Evolutionary conservation across 2,329 filamentous ascomycete genomes (phyloP).

Genomic region (Colletotrichum sp.): DNA sequence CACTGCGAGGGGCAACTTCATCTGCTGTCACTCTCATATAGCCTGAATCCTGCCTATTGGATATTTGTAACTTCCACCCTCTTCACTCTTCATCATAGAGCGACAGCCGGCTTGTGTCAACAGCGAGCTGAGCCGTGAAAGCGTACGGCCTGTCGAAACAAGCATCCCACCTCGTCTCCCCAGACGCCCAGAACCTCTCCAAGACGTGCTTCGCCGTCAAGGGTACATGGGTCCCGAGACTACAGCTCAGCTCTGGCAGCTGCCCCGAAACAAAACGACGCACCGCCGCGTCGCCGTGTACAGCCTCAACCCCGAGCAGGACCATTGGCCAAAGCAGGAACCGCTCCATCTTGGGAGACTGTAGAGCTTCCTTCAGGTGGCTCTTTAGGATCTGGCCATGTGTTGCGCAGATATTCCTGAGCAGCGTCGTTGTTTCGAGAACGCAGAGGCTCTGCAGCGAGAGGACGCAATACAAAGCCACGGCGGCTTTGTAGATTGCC

Average conservation of each 20-base stretch:
- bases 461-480: slow-evolving; percentile 38
- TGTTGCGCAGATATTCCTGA: neutral
- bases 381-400: neutral
- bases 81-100: neutral
- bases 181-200: neutral
- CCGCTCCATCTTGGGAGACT: neutral
- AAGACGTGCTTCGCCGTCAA: neutral
- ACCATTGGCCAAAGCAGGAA: slow-evolving; percentile 3
- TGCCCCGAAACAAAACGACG: neutral
- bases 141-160: slow-evolving; percentile 6
- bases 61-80: neutral
- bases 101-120: slow-evolving; percentile 14
- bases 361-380: neutral
- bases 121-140: slow-evolving; percentile 23
- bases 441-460: slow-evolving; percentile 38
- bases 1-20: neutral
- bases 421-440: slow-evolving; percentile 20
- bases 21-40: neutral
- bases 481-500: slow-evolving; percentile 31
- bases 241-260: neutral
- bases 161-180: neutral
- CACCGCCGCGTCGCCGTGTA: neutral
- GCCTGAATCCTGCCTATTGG: neutral
- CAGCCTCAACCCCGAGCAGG: neutral
- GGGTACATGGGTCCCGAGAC: neutral